Conservation (phyloP, 2,329 filamentous ascomycete species). For the Hypoxylon sp. region DNA sequence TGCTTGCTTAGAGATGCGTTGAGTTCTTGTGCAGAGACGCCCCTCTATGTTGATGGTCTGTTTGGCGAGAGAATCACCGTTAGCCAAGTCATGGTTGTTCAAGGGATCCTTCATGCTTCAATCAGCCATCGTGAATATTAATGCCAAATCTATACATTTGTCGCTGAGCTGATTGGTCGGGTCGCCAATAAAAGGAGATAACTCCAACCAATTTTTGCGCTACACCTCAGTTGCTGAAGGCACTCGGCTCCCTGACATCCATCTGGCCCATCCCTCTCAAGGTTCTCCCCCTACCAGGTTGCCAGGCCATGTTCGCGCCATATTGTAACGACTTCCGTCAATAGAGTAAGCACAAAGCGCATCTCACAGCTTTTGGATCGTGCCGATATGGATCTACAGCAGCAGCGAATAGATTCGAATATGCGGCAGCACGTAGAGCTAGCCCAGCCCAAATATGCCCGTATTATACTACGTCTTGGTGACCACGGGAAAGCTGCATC, state of each 20-base stretch:
- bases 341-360: not conserved
- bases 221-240: too few species aligned
- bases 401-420: not conserved
- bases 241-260: not conserved
- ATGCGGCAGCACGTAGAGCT: too few species aligned
- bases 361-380: not conserved
- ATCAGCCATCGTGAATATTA: not conserved
- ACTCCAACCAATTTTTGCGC: not conserved
- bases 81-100: not conserved
- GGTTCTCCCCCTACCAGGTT: too few species aligned
- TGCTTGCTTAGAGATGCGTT: too few species aligned
- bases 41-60: not conserved
- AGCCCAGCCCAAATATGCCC: too few species aligned
- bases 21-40: not conserved
- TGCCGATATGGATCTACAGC: not conserved
- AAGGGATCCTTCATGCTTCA: not conserved
- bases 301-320: not conserved
- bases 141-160: not conserved
- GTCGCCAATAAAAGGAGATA: not conserved
- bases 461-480: too few species aligned
- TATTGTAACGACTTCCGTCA: not conserved
- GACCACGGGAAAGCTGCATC: too few species aligned
- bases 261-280: too few species aligned
- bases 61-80: not conserved
- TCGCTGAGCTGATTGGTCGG: not conserved